phyloP scores from a whole-genome alignment of 1,284 basidiomycete species.

The Apiotrichum sp. region DNA sequence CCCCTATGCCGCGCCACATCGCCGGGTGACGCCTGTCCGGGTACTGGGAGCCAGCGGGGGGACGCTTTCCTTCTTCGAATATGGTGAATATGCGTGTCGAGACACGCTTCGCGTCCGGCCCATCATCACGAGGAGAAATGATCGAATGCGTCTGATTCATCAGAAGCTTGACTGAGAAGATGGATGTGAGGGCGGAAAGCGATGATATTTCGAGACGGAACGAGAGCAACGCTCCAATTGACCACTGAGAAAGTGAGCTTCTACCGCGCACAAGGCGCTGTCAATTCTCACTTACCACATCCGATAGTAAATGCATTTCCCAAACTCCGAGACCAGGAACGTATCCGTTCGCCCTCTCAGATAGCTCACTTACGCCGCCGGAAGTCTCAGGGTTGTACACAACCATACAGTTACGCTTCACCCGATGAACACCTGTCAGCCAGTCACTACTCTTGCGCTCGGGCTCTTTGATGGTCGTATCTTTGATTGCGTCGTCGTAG shows the following conservation, averaged over 20 bases:
- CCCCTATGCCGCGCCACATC: slow-evolving; percentile 20
- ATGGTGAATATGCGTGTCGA: slow-evolving; percentile 11
- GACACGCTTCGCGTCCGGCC: slow-evolving; percentile 2
- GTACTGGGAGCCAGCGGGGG: slow-evolving; percentile 6
- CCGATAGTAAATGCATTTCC: slow-evolving; percentile 13
- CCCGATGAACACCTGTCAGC: neutral
- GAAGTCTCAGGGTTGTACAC: slow-evolving; percentile 23
- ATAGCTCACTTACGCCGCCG: slow-evolving; percentile 16
- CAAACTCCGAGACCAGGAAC: slow-evolving; percentile 17
- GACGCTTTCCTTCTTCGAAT: slow-evolving; percentile 15
- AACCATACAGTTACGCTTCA: slow-evolving; percentile 3
- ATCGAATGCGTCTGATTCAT: slow-evolving; percentile 21
- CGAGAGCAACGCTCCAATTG: slow-evolving; percentile 15
- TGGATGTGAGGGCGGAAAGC: slow-evolving; percentile 7
- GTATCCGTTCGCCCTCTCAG: slow-evolving; percentile 11
- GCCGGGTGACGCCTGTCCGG: slow-evolving; percentile 7
- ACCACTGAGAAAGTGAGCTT: slow-evolving; percentile 9
- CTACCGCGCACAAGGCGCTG: too few relatives aligned
- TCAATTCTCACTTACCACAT: slow-evolving; percentile 13
- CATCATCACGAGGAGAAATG: slow-evolving; percentile 19
- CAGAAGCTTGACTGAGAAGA: slow-evolving; percentile 16
- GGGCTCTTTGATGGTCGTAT: neutral
- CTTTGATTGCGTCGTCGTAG: neutral
- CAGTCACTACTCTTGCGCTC: neutral
- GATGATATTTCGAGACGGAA: slow-evolving; percentile 10